Conservation (phyloP, 2,329 filamentous ascomycete genomes). For the Microascus cirrosus region DNA sequence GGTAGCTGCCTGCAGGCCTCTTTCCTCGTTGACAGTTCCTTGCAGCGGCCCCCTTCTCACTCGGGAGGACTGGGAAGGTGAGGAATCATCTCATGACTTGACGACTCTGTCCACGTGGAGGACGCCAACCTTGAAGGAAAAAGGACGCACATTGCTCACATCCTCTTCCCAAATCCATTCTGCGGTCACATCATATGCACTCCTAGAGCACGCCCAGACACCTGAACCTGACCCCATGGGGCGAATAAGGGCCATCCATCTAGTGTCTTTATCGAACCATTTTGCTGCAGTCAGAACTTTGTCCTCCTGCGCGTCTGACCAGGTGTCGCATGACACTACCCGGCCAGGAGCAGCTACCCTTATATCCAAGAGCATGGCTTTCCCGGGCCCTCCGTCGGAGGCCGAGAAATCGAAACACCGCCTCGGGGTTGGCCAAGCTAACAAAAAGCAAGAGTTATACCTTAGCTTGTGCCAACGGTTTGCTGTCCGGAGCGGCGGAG, state of each 20-base stretch:
- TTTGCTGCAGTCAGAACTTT: neutral
- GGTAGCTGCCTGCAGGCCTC: neutral
- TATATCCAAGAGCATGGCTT: neutral
- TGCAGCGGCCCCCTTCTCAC: neutral
- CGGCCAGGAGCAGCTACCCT: neutral
- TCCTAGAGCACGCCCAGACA: too few species aligned
- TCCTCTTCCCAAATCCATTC: neutral
- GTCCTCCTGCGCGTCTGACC: neutral
- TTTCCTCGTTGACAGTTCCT: neutral
- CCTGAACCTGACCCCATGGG: neutral
- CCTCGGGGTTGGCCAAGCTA: neutral
- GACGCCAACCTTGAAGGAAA: neutral
- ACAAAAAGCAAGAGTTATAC: neutral
- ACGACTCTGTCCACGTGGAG: neutral
- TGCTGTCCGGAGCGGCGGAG: neutral
- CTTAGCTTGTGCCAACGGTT: neutral
- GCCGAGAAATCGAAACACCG: too few species aligned
- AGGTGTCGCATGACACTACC: neutral
- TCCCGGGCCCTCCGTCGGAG: too few species aligned
- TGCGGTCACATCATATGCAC: too few species aligned
- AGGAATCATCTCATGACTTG: neutral
- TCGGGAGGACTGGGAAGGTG: neutral
- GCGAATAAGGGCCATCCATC: neutral
- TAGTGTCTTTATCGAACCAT: neutral
- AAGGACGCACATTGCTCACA: neutral